Conservation (phyloP, 495 filamentous ascomycete species). For the Lasiosphaeriaceae sp. region DNA sequence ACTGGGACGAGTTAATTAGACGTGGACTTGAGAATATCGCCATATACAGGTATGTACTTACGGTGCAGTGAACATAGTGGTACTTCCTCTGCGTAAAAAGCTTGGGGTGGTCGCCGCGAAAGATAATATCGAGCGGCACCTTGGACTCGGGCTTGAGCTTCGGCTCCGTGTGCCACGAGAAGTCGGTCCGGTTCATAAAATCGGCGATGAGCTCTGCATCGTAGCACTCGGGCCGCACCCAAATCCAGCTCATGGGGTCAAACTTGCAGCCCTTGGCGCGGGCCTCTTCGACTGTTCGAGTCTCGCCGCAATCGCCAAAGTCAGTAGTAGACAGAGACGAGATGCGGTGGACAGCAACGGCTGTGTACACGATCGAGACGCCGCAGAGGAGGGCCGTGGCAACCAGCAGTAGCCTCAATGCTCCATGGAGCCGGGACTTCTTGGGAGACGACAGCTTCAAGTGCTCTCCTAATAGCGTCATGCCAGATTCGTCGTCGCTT, state of each 20-base stretch:
- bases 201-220: not conserved
- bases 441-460: not conserved
- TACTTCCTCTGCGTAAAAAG: slow-evolving; percentile 2
- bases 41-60: not conserved
- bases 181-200: slow-evolving; percentile 1
- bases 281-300: not conserved
- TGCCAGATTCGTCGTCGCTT: slow-evolving; percentile 1
- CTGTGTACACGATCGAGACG: not conserved
- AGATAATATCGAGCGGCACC: not conserved
- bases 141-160: not conserved
- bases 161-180: not conserved
- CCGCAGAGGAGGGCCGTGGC: not conserved
- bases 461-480: not conserved
- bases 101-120: slow-evolving; percentile 2
- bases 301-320: not conserved
- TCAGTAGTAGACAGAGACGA: not conserved
- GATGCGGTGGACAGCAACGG: not conserved
- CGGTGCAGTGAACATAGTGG: slow-evolving; percentile 1
- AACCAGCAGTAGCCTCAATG: not conserved
- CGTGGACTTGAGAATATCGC: not conserved
- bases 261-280: not conserved
- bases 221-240: slow-evolving; percentile 1
- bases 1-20: not conserved
- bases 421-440: no score
- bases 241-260: slow-evolving; percentile 2